Percentiles rank a stretch among this genome's conserved stretches.
Evolutionary conservation across 495 filamentous ascomycete species (phyloP).

Genomic region (Hyaloscypha finlandica): DNA sequence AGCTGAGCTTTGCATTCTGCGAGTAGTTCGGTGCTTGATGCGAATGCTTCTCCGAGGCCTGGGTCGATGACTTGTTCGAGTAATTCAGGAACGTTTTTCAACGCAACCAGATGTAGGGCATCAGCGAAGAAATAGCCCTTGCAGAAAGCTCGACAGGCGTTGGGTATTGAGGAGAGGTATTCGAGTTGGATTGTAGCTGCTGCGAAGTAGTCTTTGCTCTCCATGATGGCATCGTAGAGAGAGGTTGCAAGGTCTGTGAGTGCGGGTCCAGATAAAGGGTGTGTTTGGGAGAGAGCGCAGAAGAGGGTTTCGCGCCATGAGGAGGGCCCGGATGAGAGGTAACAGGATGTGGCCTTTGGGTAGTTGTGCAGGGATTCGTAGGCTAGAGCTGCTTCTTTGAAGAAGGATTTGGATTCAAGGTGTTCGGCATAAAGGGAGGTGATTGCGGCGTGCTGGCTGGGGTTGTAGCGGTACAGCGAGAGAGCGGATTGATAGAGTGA

Average conservation of each 20-base stretch:
- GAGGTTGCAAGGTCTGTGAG: conserved; percentile 63
- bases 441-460: conserved; percentile 54
- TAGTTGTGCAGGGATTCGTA: conserved; percentile 85
- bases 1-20: conserved; percentile 89
- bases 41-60: conserved; percentile 75
- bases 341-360: conserved; percentile 70
- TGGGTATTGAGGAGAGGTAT: conserved; percentile 69
- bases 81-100: conserved; percentile 45
- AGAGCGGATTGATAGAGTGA: conserved; percentile 76
- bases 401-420: conserved; percentile 70
- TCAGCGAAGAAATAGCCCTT: conserved; percentile 82
- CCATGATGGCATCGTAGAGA: conserved; percentile 71
- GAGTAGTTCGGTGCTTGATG: conserved; percentile 79
- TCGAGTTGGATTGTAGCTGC: conserved; percentile 81
- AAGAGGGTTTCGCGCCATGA: conserved; percentile 90
- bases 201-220: conserved; percentile 77
- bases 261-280: conserved; percentile 51
- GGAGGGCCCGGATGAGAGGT: conserved; percentile 67
- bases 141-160: conserved; percentile 72
- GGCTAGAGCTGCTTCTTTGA: conserved; percentile 81
- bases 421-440: conserved; percentile 77
- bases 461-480: conserved; percentile 80
- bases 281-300: conserved; percentile 62
- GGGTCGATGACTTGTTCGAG: conserved; percentile 68
- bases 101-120: conserved; percentile 68